Conservation (phyloP, 306 rosid species). For the Cucumis cinereus region DNA sequence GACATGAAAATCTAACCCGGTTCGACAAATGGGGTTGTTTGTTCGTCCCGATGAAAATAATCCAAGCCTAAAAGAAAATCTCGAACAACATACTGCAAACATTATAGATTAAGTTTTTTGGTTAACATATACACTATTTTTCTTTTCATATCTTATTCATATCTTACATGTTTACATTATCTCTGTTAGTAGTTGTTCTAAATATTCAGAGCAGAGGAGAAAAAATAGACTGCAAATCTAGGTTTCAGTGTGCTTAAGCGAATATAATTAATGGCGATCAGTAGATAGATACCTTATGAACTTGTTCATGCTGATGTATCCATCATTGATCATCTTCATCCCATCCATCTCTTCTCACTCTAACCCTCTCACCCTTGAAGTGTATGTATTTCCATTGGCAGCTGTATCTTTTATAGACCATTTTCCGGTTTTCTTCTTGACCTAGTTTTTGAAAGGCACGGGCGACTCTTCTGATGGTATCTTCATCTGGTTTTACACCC, state of each 20-base stretch:
- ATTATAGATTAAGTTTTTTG: neutral
- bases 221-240: neutral
- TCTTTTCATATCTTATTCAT: neutral
- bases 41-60: neutral
- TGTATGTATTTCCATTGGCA: constrained; percentile 77
- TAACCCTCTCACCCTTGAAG: constrained; percentile 70
- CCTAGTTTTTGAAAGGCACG: constrained; percentile 42
- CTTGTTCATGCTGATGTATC: neutral
- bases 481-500: constrained; percentile 72
- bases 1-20: neutral
- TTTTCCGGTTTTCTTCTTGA: constrained; percentile 52
- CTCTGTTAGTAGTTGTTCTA: neutral
- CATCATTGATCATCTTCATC: constrained; percentile 21
- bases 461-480: constrained; percentile 60
- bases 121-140: neutral
- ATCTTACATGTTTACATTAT: neutral
- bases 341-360: constrained; percentile 40
- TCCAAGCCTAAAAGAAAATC: neutral
- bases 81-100: neutral
- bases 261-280: neutral
- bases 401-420: constrained; percentile 47
- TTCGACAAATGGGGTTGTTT: neutral
- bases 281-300: neutral
- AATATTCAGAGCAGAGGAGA: neutral
- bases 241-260: neutral